phyloP scores from a whole-genome alignment of 306 rosid species.

The Cyamopsis tetragonoloba region DNA sequence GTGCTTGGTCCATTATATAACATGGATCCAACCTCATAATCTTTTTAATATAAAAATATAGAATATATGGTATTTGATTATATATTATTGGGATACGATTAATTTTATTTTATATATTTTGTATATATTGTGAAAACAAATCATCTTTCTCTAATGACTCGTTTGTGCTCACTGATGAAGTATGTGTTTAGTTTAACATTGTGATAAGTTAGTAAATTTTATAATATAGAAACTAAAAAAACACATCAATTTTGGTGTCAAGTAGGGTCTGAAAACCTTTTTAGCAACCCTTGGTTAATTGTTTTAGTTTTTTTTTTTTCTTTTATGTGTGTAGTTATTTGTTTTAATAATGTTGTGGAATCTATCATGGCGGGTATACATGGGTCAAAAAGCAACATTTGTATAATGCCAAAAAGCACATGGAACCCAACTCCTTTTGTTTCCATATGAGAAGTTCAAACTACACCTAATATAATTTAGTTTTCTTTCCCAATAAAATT shows the following conservation, averaged over 20 bases:
- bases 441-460: constrained; percentile 12
- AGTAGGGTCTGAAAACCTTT: constrained; percentile 18
- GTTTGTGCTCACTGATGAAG: neutral
- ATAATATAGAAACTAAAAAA: too few relatives aligned
- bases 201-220: too few relatives aligned
- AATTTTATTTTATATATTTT: too few relatives aligned
- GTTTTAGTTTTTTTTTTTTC: too few relatives aligned
- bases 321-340: too few relatives aligned
- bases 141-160: neutral
- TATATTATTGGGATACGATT: neutral
- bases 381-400: constrained; percentile 40
- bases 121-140: neutral
- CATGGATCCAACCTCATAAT: neutral
- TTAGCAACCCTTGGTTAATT: neutral
- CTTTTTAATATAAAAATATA: neutral
- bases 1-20: neutral
- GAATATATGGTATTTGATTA: too few relatives aligned
- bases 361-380: neutral
- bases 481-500: constrained; percentile 10
- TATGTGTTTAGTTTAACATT: too few relatives aligned
- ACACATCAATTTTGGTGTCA: neutral
- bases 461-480: constrained; percentile 23
- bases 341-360: neutral
- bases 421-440: constrained; percentile 50
- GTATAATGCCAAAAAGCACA: constrained; percentile 42